Conservation (phyloP, 2,329 filamentous ascomycete genomes). For the Lasiodiplodia hormozganensis region DNA sequence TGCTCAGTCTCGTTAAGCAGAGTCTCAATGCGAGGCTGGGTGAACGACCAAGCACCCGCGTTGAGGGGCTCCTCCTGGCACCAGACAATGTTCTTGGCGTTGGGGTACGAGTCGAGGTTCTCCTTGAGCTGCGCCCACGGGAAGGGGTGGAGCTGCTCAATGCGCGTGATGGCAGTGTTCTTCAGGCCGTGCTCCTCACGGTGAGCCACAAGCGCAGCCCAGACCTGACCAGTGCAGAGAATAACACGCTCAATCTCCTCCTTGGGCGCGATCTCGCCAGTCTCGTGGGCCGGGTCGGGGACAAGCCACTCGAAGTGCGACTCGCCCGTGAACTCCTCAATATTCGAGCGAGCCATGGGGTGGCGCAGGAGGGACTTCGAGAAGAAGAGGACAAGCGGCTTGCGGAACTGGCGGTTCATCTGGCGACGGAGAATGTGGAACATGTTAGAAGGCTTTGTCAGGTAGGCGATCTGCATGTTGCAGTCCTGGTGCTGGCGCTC, state of each 20-base stretch:
- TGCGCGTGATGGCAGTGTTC: slow-evolving; percentile 90
- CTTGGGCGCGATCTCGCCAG: slow-evolving; percentile 74
- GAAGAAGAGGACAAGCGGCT: slow-evolving; percentile 98
- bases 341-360: slow-evolving; percentile 84
- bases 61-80: slow-evolving; percentile 97
- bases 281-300: slow-evolving; percentile 82
- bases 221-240: slow-evolving; percentile 94
- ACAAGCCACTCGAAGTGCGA: slow-evolving; percentile 98
- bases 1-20: slow-evolving; percentile 90
- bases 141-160: slow-evolving; percentile 99
- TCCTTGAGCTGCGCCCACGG: slow-evolving; percentile 96
- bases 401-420: slow-evolving; percentile 99
- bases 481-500: slow-evolving; percentile 98
- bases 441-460: slow-evolving; percentile 93
- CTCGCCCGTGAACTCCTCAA: slow-evolving; percentile 90
- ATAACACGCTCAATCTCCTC: slow-evolving; percentile 94
- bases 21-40: slow-evolving; percentile 97
- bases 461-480: slow-evolving; percentile 98
- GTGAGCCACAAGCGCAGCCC: slow-evolving; percentile 87
- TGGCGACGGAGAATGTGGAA: slow-evolving; percentile 97
- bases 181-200: slow-evolving; percentile 85
- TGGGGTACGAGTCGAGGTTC: slow-evolving; percentile 95
- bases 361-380: slow-evolving; percentile 96
- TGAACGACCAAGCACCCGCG: slow-evolving; percentile 94
- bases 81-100: slow-evolving; percentile 97